Percentiles rank a stretch among this genome's conserved stretches.
Evolutionary conservation across 192 early-diverging fungal species (phyloP).

Genomic region (Entomortierella lignicola): DNA sequence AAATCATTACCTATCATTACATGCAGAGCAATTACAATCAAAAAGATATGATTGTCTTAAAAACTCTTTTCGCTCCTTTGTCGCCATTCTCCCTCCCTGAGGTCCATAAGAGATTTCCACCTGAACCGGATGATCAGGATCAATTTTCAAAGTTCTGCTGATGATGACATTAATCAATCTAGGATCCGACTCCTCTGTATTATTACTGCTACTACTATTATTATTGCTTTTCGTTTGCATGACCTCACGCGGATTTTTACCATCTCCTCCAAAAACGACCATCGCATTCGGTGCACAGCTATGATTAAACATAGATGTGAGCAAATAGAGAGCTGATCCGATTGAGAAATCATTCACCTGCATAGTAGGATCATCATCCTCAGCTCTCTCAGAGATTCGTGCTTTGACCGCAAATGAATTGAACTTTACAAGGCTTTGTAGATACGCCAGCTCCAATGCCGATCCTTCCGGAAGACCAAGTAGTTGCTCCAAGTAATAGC

Average conservation of each 20-base stretch:
- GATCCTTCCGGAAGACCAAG: constrained; percentile 19
- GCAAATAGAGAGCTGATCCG: constrained; percentile 33
- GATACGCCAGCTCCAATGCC: constrained; percentile 26
- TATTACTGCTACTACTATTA: too few species aligned
- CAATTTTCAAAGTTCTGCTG: constrained; percentile 12
- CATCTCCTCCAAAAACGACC: constrained; percentile 32
- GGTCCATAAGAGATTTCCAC: constrained; percentile 51
- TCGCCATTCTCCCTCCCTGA: constrained; percentile 33
- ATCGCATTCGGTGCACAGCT: constrained; percentile 49
- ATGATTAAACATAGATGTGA: constrained; percentile 50
- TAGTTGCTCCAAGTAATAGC: constrained; percentile 27
- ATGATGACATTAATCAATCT: constrained; percentile 38
- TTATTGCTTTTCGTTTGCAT: too few species aligned
- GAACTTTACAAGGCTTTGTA: constrained; percentile 26
- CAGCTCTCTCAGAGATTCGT: neutral
- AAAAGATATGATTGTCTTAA: constrained; percentile 22
- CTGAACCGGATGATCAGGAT: constrained; percentile 12
- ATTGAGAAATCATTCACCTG: constrained; percentile 19
- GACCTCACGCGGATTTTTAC: neutral
- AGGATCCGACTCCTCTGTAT: constrained; percentile 8
- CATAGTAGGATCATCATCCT: neutral
- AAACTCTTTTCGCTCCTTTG: constrained; percentile 16
- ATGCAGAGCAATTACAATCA: constrained; percentile 51
- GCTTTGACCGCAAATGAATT: constrained; percentile 51
- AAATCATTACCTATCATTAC: constrained; percentile 33